phyloP scores from a whole-genome alignment of 768 basidiomycete species.

The Leucogyrophana mollusca region DNA sequence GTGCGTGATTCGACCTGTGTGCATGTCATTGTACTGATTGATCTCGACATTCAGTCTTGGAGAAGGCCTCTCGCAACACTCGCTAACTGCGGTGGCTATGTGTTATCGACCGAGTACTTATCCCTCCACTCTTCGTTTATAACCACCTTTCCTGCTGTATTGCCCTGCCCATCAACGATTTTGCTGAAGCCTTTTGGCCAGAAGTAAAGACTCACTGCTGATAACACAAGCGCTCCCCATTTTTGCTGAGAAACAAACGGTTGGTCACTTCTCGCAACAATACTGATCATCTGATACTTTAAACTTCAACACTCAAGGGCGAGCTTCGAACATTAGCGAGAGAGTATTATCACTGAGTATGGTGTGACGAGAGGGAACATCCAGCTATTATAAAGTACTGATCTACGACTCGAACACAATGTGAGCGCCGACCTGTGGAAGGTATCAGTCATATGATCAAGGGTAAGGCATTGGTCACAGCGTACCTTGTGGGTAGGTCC shows the following conservation, averaged over 20 bases:
- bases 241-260: too few relatives aligned
- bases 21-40: too few relatives aligned
- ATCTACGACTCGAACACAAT: conserved; percentile 71
- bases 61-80: neutral
- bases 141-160: too few relatives aligned
- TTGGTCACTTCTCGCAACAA: too few relatives aligned
- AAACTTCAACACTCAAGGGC: too few relatives aligned
- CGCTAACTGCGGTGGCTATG: neutral
- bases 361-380: conserved; percentile 3
- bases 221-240: too few relatives aligned
- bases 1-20: conserved; percentile 41
- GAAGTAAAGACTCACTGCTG: too few relatives aligned
- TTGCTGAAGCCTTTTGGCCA: too few relatives aligned
- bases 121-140: too few relatives aligned
- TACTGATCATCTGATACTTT: too few relatives aligned
- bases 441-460: neutral
- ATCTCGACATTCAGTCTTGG: neutral
- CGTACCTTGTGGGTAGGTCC: conserved; percentile 78
- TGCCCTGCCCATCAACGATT: too few relatives aligned
- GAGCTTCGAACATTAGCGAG: neutral
- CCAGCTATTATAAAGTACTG: conserved; percentile 13
- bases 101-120: too few relatives aligned
- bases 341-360: neutral
- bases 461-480: conserved; percentile 2
- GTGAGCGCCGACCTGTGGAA: conserved; percentile 63